phyloP scores from a whole-genome alignment of 2,329 filamentous ascomycete genomes.

The Cladosporium sp. region DNA sequence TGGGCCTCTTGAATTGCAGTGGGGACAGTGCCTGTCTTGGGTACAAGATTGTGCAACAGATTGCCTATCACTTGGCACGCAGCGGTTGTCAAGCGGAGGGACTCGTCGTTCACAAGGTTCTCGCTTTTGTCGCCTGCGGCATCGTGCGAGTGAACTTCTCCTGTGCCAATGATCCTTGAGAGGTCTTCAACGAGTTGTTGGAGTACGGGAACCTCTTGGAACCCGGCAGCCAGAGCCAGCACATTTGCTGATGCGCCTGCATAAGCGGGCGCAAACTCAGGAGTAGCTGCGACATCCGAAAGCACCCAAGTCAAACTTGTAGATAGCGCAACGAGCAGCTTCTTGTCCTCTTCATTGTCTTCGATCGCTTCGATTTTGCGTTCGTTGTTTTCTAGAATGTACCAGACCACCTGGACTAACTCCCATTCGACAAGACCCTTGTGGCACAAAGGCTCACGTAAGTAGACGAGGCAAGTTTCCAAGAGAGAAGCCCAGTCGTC shows the following conservation, averaged over 20 bases:
- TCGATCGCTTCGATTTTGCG: constrained; percentile 3
- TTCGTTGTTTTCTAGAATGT: constrained; percentile 23
- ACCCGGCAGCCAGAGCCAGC: not conserved
- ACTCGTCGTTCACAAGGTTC: not conserved
- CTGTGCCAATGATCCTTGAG: not conserved
- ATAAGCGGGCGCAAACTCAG: constrained; percentile 21
- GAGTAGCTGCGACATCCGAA: constrained; percentile 32
- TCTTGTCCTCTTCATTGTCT: constrained; percentile 20
- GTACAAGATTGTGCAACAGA: constrained; percentile 11
- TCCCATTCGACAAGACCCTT: not conserved
- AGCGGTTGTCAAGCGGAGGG: constrained; percentile 22
- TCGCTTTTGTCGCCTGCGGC: not conserved
- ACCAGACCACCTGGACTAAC: constrained; percentile 25
- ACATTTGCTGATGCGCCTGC: not conserved
- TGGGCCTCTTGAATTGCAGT: not conserved
- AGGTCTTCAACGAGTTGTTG: not conserved
- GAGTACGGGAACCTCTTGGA: not conserved
- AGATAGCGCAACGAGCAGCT: constrained; percentile 28
- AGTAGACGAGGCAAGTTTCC: constrained; percentile 29
- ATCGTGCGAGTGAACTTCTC: not conserved
- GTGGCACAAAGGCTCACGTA: constrained; percentile 25
- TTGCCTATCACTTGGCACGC: constrained; percentile 35
- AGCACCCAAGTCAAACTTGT: constrained; percentile 33
- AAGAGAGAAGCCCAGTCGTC: constrained; percentile 28
- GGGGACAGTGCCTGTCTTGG: not conserved